Percentiles rank a stretch among this genome's conserved stretches.
Conservation (phyloP, 768 basidiomycete species). For the Botryobasidium botryosum region DNA sequence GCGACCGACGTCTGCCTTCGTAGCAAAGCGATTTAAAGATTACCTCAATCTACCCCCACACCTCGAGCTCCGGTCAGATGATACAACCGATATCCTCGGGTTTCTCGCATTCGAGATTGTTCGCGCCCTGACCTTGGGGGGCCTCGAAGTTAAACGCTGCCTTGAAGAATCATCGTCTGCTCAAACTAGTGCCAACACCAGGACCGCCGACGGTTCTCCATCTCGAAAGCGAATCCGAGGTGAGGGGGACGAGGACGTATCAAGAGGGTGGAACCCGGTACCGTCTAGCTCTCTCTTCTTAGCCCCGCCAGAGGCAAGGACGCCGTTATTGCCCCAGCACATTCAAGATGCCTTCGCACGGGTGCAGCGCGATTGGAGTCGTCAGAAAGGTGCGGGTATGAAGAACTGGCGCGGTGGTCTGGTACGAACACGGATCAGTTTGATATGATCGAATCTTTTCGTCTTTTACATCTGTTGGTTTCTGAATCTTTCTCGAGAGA, state of each 20-base stretch:
- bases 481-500: no score
- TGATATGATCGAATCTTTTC: slow-evolving; percentile 59
- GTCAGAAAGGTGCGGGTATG: slow-evolving; percentile 70
- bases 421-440: slow-evolving; percentile 56
- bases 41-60: slow-evolving; percentile 79
- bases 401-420: slow-evolving; percentile 80
- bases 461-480: no score
- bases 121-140: slow-evolving; percentile 76
- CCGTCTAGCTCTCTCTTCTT: slow-evolving; percentile 62
- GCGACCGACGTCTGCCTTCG: neutral
- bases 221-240: slow-evolving; percentile 35
- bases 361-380: slow-evolving; percentile 77
- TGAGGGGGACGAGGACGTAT: slow-evolving; percentile 37
- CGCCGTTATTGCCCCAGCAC: slow-evolving; percentile 63
- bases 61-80: slow-evolving; percentile 77
- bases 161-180: slow-evolving; percentile 34
- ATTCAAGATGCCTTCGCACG: slow-evolving; percentile 82
- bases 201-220: slow-evolving; percentile 26
- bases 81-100: slow-evolving; percentile 90
- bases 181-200: slow-evolving; percentile 26
- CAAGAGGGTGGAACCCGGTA: slow-evolving; percentile 22
- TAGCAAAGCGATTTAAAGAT: slow-evolving; percentile 88
- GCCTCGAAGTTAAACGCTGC: slow-evolving; percentile 65
- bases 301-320: slow-evolving; percentile 65
- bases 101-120: slow-evolving; percentile 98